phyloP scores from a whole-genome alignment of 1,284 basidiomycete genomes.

The Cutaneotrichosporon sp. region DNA sequence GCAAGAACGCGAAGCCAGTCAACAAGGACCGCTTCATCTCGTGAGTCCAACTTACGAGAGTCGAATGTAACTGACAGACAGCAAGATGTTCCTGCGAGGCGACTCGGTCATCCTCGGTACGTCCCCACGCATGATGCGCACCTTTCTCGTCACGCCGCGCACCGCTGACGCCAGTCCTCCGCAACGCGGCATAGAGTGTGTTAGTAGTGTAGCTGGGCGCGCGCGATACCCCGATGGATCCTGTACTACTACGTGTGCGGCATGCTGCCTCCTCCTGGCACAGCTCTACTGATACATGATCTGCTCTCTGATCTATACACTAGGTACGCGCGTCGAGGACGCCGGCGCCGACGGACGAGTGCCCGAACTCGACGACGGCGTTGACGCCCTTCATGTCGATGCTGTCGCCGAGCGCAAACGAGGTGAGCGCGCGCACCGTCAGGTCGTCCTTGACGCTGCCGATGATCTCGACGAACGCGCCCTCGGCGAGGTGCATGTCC shows the following conservation, averaged over 20 bases:
- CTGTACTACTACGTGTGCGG: constrained; percentile 14
- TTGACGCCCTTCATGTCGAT: constrained; percentile 56
- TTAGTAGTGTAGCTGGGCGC: constrained; percentile 11
- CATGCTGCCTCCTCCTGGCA: not conserved
- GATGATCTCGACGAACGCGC: constrained; percentile 70
- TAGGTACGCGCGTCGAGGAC: constrained; percentile 30
- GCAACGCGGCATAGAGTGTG: constrained; percentile 71
- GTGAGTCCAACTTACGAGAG: constrained; percentile 64
- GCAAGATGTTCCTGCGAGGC: constrained; percentile 63
- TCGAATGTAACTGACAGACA: constrained; percentile 18
- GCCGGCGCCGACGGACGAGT: constrained; percentile 45
- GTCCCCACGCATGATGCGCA: constrained; percentile 36
- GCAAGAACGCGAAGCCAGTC: constrained; percentile 97
- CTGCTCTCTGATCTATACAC: not conserved
- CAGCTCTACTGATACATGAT: constrained; percentile 7
- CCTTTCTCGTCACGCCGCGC: not conserved
- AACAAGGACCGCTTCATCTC: constrained; percentile 99
- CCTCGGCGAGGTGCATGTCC: constrained; percentile 59
- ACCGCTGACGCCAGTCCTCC: constrained; percentile 63
- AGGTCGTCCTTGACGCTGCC: constrained; percentile 66
- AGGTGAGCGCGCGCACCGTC: constrained; percentile 64
- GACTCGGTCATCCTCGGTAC: constrained; percentile 93
- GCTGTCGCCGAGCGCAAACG: constrained; percentile 64
- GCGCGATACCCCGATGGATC: constrained; percentile 15
- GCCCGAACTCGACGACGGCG: constrained; percentile 44